Conservation (phyloP, 306 rosid species). For the Canavalia ensiformis region DNA sequence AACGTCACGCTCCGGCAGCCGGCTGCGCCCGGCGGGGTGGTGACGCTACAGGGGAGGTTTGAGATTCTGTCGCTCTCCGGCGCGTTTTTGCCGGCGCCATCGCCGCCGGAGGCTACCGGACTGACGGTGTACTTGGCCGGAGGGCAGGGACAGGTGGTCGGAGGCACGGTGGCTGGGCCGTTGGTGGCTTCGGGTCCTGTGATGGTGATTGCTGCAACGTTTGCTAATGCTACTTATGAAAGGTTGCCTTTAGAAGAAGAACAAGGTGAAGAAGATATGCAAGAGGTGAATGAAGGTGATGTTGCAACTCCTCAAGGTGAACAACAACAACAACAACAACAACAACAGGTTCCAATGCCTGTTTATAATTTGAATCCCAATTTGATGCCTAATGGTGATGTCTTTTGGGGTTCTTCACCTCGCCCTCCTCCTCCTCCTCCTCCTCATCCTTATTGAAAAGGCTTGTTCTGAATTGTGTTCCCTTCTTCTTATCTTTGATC, state of each 20-base stretch:
- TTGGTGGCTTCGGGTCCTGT: constrained; percentile 82
- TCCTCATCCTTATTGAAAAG: constrained; percentile 53
- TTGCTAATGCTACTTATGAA: constrained; percentile 79
- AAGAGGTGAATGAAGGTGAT: constrained; percentile 53
- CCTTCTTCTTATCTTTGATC: not conserved
- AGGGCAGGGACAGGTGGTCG: constrained; percentile 82
- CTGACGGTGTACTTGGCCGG: constrained; percentile 75
- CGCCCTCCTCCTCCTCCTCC: constrained; percentile 78
- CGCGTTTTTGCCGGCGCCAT: constrained; percentile 80
- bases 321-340: not conserved
- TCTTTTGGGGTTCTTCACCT: constrained; percentile 73
- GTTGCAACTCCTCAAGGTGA: constrained; percentile 53
- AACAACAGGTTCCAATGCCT: constrained; percentile 53
- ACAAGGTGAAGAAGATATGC: constrained; percentile 56
- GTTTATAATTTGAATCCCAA: constrained; percentile 62
- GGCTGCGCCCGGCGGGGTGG: constrained; percentile 65
- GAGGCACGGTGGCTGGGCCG: constrained; percentile 75
- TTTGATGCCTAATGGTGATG: constrained; percentile 59
- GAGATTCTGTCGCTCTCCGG: constrained; percentile 83
- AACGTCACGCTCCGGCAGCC: constrained; percentile 79
- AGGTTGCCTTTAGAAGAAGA: constrained; percentile 76
- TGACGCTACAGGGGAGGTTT: constrained; percentile 72
- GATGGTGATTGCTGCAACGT: constrained; percentile 80
- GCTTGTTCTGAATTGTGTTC: too few relatives aligned
- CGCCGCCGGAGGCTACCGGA: constrained; percentile 74